Evolutionary conservation across 2,329 filamentous ascomycete genomes (phyloP).

Genomic region (Endoconidiophora laricicola): DNA sequence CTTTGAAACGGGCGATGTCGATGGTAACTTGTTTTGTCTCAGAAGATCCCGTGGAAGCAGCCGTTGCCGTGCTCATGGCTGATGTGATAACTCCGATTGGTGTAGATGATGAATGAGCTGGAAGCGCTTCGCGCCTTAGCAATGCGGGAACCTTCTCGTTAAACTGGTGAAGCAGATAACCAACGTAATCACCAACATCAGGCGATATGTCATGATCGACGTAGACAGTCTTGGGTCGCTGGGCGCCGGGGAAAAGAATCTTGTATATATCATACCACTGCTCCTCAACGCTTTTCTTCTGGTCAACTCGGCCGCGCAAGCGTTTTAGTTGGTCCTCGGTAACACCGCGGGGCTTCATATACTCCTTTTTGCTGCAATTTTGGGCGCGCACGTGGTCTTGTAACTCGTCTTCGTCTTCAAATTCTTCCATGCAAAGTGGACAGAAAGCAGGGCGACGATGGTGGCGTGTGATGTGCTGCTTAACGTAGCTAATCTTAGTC

Average conservation of each 20-base stretch:
- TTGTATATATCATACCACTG: slow-evolving; percentile 17
- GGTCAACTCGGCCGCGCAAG: slow-evolving; percentile 14
- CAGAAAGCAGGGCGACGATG: slow-evolving; percentile 16
- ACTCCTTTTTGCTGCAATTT: slow-evolving; percentile 11
- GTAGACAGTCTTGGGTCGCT: slow-evolving; percentile 14
- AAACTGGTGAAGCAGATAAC: slow-evolving; percentile 11
- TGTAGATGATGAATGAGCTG: not conserved
- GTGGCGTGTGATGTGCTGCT: slow-evolving; percentile 16
- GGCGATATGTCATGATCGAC: slow-evolving; percentile 15
- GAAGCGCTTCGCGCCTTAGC: not conserved
- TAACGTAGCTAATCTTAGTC: slow-evolving; percentile 17
- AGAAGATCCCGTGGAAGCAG: not conserved
- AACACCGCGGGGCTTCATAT: slow-evolving; percentile 14
- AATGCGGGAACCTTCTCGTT: slow-evolving; percentile 1
- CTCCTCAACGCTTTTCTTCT: slow-evolving; percentile 14
- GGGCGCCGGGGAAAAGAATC: slow-evolving; percentile 14
- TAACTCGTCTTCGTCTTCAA: slow-evolving; percentile 12
- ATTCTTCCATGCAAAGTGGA: slow-evolving; percentile 14
- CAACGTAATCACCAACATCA: slow-evolving; percentile 14
- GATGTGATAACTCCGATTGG: not conserved
- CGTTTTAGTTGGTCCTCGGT: slow-evolving; percentile 14
- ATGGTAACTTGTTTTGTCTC: not conserved
- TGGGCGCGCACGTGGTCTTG: slow-evolving; percentile 13
- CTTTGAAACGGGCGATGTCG: slow-evolving; percentile 3
- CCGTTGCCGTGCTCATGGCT: not conserved